These are phyloP conservation scores for Phytomonas francai DNA, from an alignment of 208 protist species.

Conservation along the genomic window DNA sequence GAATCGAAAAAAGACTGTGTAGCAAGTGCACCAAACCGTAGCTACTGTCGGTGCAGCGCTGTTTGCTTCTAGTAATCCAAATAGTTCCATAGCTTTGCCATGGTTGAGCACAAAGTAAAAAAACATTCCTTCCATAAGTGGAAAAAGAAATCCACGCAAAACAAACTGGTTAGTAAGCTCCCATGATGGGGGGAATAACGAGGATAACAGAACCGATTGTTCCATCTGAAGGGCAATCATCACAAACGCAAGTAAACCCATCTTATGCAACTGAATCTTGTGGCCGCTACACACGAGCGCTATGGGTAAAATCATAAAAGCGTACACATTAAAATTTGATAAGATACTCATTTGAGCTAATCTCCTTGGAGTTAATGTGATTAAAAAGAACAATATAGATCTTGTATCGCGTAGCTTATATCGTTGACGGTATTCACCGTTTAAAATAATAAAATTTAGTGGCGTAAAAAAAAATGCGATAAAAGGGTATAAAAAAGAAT, in stretches of 20 bases:
- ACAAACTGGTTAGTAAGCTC: conserved; percentile 13
- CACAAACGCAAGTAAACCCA: conserved; percentile 28
- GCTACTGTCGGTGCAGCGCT: conserved; percentile 30
- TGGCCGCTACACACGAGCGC: conserved; percentile 54
- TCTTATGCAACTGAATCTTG: conserved; percentile 30
- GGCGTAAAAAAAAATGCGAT: conserved; percentile 8
- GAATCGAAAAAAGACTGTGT: conserved; percentile 63
- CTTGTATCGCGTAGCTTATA: conserved; percentile 6
- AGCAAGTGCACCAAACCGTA: conserved; percentile 40
- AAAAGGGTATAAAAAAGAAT: background rate
- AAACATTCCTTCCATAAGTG: conserved; percentile 35
- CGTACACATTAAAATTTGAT: conserved; percentile 57
- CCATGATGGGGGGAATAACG: conserved; percentile 14
- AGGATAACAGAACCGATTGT: conserved; percentile 36
- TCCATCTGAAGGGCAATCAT: conserved; percentile 39
- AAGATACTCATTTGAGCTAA: conserved; percentile 46
- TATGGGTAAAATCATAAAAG: conserved; percentile 66
- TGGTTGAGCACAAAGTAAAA: conserved; percentile 51
- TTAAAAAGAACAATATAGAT: background rate
- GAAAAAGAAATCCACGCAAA: conserved; percentile 31
- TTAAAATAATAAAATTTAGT: conserved; percentile 3
- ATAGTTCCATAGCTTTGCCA: conserved; percentile 32
- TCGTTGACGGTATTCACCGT: background rate
- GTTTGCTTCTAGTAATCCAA: conserved; percentile 35
- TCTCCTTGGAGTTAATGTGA: conserved; percentile 1